Evolutionary conservation across 495 filamentous ascomycete species (phyloP).

Genomic region (Talaromyces stipitatus): DNA sequence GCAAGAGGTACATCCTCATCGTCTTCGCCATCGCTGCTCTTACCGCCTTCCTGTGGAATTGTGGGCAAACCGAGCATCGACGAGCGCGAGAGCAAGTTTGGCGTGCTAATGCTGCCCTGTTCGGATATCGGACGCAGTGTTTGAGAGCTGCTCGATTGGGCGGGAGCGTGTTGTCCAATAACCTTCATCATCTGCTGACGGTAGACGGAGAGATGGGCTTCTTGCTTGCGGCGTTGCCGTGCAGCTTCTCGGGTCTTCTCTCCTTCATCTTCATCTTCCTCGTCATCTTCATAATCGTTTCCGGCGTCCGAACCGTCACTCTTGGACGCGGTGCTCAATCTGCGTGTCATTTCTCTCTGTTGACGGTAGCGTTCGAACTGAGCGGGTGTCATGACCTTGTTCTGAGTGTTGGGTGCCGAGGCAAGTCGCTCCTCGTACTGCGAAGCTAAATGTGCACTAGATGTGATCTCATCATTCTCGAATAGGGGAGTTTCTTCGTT

Average conservation of each 20-base stretch:
- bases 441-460: slow-evolving; percentile 46
- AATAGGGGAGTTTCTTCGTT: slow-evolving; percentile 42
- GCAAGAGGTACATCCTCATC: slow-evolving; percentile 85
- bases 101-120: slow-evolving; percentile 36
- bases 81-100: slow-evolving; percentile 29
- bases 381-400: slow-evolving; percentile 82
- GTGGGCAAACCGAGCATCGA: slow-evolving; percentile 20
- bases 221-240: slow-evolving; percentile 77
- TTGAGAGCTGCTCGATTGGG: slow-evolving; percentile 11
- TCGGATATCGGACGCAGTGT: slow-evolving; percentile 32
- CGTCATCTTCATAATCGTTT: slow-evolving; percentile 59
- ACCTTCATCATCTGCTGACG: slow-evolving; percentile 97
- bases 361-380: slow-evolving; percentile 80
- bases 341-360: slow-evolving; percentile 63
- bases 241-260: slow-evolving; percentile 66
- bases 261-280: slow-evolving; percentile 81
- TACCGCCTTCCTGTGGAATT: slow-evolving; percentile 34
- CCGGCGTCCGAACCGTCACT: slow-evolving; percentile 41
- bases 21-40: slow-evolving; percentile 57
- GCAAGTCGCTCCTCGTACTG: slow-evolving; percentile 37
- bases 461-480: slow-evolving; percentile 24
- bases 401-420: slow-evolving; percentile 33
- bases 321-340: slow-evolving; percentile 38
- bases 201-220: slow-evolving; percentile 84
- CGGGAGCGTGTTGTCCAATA: slow-evolving; percentile 61